These are phyloP conservation scores for Acidiella bohemica DNA, from an alignment of 495 filamentous ascomycete species.

Conservation along the genomic window DNA sequence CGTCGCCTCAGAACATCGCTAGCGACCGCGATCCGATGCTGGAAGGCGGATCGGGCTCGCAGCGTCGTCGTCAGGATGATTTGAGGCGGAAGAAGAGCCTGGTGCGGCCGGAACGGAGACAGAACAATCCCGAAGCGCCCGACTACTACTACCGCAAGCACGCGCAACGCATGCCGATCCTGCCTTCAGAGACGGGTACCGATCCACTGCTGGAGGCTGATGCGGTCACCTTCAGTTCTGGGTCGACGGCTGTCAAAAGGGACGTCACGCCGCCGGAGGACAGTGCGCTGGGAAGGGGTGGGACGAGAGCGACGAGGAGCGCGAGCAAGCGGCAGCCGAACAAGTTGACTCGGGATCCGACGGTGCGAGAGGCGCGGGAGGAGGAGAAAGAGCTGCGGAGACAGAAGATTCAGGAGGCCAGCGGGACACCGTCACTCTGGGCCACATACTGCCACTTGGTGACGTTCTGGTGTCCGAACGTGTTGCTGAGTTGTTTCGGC, in stretches of 20 bases:
- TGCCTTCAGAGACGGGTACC: constrained; percentile 81
- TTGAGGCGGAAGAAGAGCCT: constrained; percentile 66
- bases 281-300: constrained; percentile 24
- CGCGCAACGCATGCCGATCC: constrained; percentile 73
- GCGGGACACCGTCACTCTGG: constrained; percentile 77
- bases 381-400: constrained; percentile 48
- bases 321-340: constrained; percentile 7
- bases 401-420: constrained; percentile 53
- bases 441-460: constrained; percentile 85
- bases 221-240: constrained; percentile 41
- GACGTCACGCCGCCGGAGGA: constrained; percentile 11
- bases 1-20: constrained; percentile 21
- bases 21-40: constrained; percentile 23
- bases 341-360: constrained; percentile 37
- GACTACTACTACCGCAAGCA: constrained; percentile 91
- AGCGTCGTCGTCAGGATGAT: constrained; percentile 17
- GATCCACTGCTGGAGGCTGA: constrained; percentile 66
- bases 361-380: constrained; percentile 11
- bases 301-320: constrained; percentile 20
- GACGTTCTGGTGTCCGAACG: constrained; percentile 90
- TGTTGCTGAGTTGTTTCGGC: constrained; percentile 69
- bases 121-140: constrained; percentile 69
- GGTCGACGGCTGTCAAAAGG: constrained; percentile 40
- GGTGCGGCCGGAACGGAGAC: constrained; percentile 73
- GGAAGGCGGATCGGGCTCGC: constrained; percentile 4